A percentile compares a stretch with the other conserved stretches of the same genome.
Evolutionary conservation across 495 filamentous ascomycete species (phyloP).

Genomic region (Podospora pseudopauciseta): DNA sequence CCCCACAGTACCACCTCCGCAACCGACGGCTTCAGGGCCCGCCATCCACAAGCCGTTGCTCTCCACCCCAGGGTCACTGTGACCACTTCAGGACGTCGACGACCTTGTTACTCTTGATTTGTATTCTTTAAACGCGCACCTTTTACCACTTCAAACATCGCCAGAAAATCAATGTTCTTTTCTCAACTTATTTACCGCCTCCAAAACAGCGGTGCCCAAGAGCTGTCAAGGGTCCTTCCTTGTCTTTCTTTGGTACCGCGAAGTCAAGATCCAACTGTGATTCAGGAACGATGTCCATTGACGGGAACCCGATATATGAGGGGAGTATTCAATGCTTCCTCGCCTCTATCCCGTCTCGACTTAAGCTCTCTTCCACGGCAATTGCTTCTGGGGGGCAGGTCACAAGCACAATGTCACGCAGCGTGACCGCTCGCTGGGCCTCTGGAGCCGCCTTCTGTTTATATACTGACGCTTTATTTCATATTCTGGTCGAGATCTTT

Average conservation of each 20-base stretch:
- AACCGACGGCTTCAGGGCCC: conserved; percentile 11
- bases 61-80: not conserved
- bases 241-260: not conserved
- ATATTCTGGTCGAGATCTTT: not conserved
- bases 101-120: no score
- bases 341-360: not conserved
- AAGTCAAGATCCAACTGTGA: not conserved
- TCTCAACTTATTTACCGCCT: not conserved
- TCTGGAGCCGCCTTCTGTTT: not conserved
- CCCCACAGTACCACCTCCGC: not conserved
- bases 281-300: no score
- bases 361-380: not conserved
- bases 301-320: not conserved
- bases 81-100: no score
- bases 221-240: not conserved
- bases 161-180: not conserved
- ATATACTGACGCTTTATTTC: not conserved
- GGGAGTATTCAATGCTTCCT: not conserved
- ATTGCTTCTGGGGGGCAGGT: not conserved
- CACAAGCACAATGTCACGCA: not conserved
- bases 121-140: no score
- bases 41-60: conserved; percentile 9
- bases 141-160: not conserved
- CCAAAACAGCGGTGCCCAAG: not conserved
- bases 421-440: not conserved